A percentile compares a stretch with the other conserved stretches of the same genome.
phyloP scores from a whole-genome alignment of 2,329 filamentous ascomycete species.

The Colletotrichum liriopes region DNA sequence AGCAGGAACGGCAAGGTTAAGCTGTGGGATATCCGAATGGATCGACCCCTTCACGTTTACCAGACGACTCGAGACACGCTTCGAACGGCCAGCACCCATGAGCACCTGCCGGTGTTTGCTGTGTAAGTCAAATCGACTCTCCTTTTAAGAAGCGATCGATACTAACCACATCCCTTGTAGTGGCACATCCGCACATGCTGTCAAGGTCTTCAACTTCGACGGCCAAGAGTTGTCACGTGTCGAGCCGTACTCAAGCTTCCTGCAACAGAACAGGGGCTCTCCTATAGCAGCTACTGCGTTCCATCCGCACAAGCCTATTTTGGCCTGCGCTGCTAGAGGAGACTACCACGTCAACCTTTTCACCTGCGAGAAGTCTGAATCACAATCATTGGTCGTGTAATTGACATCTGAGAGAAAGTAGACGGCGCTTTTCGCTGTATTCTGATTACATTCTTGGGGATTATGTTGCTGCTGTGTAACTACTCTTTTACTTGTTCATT shows the following conservation, averaged over 20 bases:
- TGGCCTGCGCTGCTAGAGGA: slow-evolving; percentile 88
- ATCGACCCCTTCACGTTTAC: slow-evolving; percentile 81
- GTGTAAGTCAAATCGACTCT: slow-evolving; percentile 75
- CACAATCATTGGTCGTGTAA: slow-evolving; percentile 39
- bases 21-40: slow-evolving; percentile 95
- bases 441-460: neutral
- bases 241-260: slow-evolving; percentile 91
- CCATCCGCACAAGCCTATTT: slow-evolving; percentile 93
- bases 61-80: slow-evolving; percentile 83
- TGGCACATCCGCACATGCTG: slow-evolving; percentile 88
- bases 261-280: slow-evolving; percentile 83
- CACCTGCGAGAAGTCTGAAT: slow-evolving; percentile 72
- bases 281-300: slow-evolving; percentile 93
- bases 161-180: slow-evolving; percentile 64
- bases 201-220: slow-evolving; percentile 94
- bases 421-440: slow-evolving; percentile 14
- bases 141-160: slow-evolving; percentile 11
- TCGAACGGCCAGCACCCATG: slow-evolving; percentile 91
- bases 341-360: slow-evolving; percentile 95
- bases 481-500: slow-evolving; percentile 29
- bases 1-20: slow-evolving; percentile 94
- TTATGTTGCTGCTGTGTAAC: slow-evolving; percentile 35
- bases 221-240: slow-evolving; percentile 84
- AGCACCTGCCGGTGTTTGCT: slow-evolving; percentile 96
- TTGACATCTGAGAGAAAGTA: slow-evolving; percentile 8